Base-by-base conservation (phyloP, 176 grass and related monocot species). In the Zoysia pacifica region DNA sequence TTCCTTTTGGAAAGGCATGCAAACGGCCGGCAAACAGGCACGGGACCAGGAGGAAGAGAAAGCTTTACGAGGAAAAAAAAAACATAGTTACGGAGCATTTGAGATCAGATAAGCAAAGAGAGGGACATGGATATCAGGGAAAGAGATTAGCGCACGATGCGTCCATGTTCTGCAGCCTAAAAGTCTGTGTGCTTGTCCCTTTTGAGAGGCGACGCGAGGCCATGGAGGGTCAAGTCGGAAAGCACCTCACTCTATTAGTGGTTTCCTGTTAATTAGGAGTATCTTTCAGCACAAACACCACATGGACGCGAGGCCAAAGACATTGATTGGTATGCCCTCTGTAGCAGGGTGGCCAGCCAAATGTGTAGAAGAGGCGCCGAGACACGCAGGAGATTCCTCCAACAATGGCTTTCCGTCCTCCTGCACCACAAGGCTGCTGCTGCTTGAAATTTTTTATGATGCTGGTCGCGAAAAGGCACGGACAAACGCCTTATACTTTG, bases 221-320 rank as follows among this genome's bases (percentile, higher is more conserved):
- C 28, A 28, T 28, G 28, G 28, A 28, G 28, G 76, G 81, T 73
- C 76, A 91, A 87, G 73, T 72, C 59, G 38, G 62, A 72, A 42
- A 84, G 72, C 72, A 91, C 79, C 76, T 48, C 11, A 8, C 2
- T 13, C 52, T 8, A 18, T 55, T 51, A 8, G 19, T 11, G 2
- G 19, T 11, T 78, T 60, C 42, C 36, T 56, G 28, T 28, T 28
- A 28, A 28, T 28, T 28, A 35, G 2, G 48, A 10, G 15, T 44
- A 50, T 87, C 70, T 46, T 77, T 53, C 70, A 58, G 8, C 76
- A 43, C 59, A 87, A 84, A 80, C 58, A 67, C 81, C 89, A 90
- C 81, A 84, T 84, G 89, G 70, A 54, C 45, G 69, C 18, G 65
- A 28, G 75, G n/a, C 67, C 20, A 58, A 66, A 45, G 72, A 72